Conservation (phyloP, 768 basidiomycete species). For the Epithele typhae region DNA sequence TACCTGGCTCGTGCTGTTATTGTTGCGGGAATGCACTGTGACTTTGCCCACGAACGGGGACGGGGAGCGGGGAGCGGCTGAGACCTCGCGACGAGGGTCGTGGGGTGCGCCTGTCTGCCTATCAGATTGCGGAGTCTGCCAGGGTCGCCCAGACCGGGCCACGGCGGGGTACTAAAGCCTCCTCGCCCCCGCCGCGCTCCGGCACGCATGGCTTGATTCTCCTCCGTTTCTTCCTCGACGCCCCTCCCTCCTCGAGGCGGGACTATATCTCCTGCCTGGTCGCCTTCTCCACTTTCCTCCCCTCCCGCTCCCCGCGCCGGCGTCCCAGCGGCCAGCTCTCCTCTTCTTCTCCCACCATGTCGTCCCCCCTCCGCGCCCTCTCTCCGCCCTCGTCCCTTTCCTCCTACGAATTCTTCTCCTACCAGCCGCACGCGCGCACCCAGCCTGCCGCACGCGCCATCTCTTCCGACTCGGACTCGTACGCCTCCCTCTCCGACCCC, state of each 20-base stretch:
- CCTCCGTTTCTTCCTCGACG: neutral
- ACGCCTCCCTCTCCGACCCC: slow-evolving; percentile 17
- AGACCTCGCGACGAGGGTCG: neutral
- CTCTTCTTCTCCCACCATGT: slow-evolving; percentile 7
- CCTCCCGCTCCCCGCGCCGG: slow-evolving; percentile 2
- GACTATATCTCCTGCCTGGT: no score
- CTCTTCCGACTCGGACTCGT: slow-evolving; percentile 18
- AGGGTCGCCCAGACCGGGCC: neutral
- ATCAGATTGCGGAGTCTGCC: no score
- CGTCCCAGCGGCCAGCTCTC: neutral
- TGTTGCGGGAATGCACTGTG: neutral
- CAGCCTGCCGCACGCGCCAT: slow-evolving; percentile 6
- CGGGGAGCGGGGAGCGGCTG: neutral
- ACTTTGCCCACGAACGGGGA: no score
- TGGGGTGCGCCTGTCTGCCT: neutral
- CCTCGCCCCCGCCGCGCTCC: slow-evolving; percentile 4
- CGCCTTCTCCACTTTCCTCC: neutral
- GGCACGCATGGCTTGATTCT: slow-evolving; percentile 7
- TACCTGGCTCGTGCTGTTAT: no score
- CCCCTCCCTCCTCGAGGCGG: slow-evolving; percentile 8
- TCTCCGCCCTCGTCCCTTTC: slow-evolving; percentile 21
- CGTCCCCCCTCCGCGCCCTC: slow-evolving; percentile 20
- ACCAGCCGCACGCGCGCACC: slow-evolving; percentile 10
- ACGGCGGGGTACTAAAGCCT: slow-evolving; percentile 5
- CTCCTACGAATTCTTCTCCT: slow-evolving; percentile 30